Evolutionary conservation across 495 filamentous ascomycete species (phyloP).

Genomic region (Hypomontagnella submonticulosa): DNA sequence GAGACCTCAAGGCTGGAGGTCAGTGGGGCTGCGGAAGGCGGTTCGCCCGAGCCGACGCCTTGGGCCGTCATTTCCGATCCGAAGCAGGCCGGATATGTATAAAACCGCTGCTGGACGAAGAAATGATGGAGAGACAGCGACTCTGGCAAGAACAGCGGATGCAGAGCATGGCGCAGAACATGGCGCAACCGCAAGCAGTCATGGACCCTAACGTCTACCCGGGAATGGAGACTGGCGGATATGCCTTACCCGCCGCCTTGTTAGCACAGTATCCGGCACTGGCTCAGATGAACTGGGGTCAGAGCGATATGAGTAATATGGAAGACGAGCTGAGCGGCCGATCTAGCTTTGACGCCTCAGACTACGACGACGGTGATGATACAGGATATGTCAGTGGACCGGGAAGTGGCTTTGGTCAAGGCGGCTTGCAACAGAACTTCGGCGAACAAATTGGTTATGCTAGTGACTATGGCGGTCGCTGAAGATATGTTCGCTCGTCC

Average conservation of each 20-base stretch:
- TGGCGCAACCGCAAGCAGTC: slow-evolving; percentile 62
- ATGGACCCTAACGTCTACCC: slow-evolving; percentile 59
- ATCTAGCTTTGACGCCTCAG: slow-evolving; percentile 91
- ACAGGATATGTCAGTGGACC: slow-evolving; percentile 67
- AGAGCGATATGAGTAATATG: slow-evolving; percentile 65
- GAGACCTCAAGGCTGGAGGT: slow-evolving; percentile 81
- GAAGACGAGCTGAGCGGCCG: slow-evolving; percentile 83
- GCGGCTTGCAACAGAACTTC: slow-evolving; percentile 60
- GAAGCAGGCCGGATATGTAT: slow-evolving; percentile 97
- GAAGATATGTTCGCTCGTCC: slow-evolving; percentile 1
- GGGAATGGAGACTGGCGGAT: slow-evolving; percentile 66
- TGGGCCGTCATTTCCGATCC: slow-evolving; percentile 95
- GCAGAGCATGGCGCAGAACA: slow-evolving; percentile 60
- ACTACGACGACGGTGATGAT: slow-evolving; percentile 71
- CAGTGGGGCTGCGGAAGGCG: slow-evolving; percentile 93
- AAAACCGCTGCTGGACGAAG: slow-evolving; percentile 91
- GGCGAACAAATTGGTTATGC: slow-evolving; percentile 62
- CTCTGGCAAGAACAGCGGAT: slow-evolving; percentile 72
- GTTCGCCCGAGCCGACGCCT: slow-evolving; percentile 94
- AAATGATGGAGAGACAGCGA: slow-evolving; percentile 79
- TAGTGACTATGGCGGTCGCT: slow-evolving; percentile 63
- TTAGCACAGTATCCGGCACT: slow-evolving; percentile 92
- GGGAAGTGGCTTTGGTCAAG: slow-evolving; percentile 60
- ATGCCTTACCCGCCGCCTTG: slow-evolving; percentile 85
- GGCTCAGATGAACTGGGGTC: slow-evolving; percentile 82